phyloP scores from a whole-genome alignment of 805 yeast genomes.

The Metschnikowia borealis region DNA sequence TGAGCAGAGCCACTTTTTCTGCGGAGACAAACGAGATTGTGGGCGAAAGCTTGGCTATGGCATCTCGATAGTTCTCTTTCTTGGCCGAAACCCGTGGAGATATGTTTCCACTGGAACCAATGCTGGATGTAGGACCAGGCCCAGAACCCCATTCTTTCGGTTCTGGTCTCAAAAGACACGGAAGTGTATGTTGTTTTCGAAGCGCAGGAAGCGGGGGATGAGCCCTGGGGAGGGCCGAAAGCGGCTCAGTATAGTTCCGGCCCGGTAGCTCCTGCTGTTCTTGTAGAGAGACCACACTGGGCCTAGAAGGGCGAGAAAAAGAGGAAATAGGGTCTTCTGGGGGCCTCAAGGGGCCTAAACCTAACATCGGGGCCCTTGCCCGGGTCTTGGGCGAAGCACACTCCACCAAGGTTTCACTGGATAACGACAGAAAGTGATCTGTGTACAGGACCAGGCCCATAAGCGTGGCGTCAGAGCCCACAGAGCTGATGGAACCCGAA shows the following conservation, averaged over 20 bases:
- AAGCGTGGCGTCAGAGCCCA: conserved; percentile 25
- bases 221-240: neutral
- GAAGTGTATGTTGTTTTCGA: conserved; percentile 13
- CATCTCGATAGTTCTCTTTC: conserved; percentile 17
- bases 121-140: neutral
- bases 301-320: conserved; percentile 3
- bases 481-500: conserved; percentile 24
- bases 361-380: neutral
- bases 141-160: neutral
- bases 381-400: conserved; percentile 8
- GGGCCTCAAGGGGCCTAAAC: neutral
- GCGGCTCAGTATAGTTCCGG: neutral
- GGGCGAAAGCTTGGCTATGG: conserved; percentile 23
- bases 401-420: conserved; percentile 35
- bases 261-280: neutral
- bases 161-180: neutral
- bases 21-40: conserved; percentile 18
- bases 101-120: neutral
- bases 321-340: too few relatives aligned
- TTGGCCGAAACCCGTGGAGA: conserved; percentile 1
- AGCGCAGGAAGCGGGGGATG: conserved; percentile 6
- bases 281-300: conserved; percentile 15
- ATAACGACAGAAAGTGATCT: conserved; percentile 19
- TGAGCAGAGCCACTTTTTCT: conserved; percentile 15
- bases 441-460: conserved; percentile 1